Conservation (phyloP, 257 asterid genomes). For the Hygrophila difformis region DNA sequence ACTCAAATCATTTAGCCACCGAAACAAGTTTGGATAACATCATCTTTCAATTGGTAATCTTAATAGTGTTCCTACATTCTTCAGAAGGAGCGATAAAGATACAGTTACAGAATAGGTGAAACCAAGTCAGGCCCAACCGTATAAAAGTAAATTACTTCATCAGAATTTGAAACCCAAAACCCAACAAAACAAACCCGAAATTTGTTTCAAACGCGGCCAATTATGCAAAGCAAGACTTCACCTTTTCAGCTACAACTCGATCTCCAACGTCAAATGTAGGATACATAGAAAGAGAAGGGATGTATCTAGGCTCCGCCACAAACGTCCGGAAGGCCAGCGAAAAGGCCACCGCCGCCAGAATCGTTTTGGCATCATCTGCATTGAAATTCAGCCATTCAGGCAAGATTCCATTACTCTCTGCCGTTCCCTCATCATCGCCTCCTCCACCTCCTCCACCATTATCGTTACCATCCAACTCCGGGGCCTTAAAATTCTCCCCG, state of each 20-base stretch:
- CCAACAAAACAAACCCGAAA: too few relatives aligned
- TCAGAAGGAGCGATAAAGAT: background rate
- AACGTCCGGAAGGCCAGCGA: constrained; percentile 81
- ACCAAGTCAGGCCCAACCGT: background rate
- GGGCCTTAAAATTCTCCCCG: constrained; percentile 37
- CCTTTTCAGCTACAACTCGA: constrained; percentile 93
- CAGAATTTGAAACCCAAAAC: too few relatives aligned
- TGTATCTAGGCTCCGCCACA: constrained; percentile 91
- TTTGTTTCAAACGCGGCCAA: too few relatives aligned
- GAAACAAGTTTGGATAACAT: background rate
- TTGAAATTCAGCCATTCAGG: constrained; percentile 78
- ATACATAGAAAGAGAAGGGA: constrained; percentile 92
- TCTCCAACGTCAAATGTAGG: constrained; percentile 96
- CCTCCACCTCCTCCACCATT: constrained; percentile 39
- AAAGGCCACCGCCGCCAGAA: constrained; percentile 62
- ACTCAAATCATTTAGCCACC: background rate
- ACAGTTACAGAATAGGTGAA: background rate
- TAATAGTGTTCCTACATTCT: background rate
- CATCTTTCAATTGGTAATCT: background rate
- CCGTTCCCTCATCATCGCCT: constrained; percentile 42
- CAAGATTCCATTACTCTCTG: constrained; percentile 40
- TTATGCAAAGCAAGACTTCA: constrained; percentile 5
- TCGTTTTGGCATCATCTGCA: constrained; percentile 77
- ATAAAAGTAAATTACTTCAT: background rate
- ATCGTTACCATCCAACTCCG: constrained; percentile 21